Base-by-base conservation (phyloP, 176 grass and related monocot species). In the Poa annua region DNA sequence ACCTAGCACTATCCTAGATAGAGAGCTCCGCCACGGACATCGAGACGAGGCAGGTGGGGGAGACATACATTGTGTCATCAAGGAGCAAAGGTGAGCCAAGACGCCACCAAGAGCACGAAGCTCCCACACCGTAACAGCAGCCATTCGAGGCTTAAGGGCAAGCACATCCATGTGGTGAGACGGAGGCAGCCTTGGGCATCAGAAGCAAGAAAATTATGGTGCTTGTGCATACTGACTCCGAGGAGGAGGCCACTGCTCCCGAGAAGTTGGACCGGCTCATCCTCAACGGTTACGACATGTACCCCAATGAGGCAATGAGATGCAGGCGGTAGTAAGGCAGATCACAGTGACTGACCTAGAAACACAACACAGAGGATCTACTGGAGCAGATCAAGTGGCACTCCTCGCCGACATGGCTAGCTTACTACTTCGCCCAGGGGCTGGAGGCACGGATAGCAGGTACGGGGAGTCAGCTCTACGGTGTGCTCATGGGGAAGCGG, bases 401-500 rank as follows among this genome's bases (percentile, higher is more conserved):
- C 74, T 22, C 87, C 21, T 80, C 80, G 1, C 69, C 75, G 2
- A 69, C 47, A 10, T 84, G 87, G 48, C 55, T 92, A 69, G 90
- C 90, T 19, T 84, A 92, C 39, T 92, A 63, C 81, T 92, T 92
- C 41, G 34, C 86, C 25, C 76, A 89, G 4, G 90, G 90, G 39
- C 87, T 89, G 20, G 80, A 92, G 56, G 84, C 90, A 25, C 79
- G 87, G 50, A 25, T 87, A 36, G 80, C 56, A 10, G 87, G 87
- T 51, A 92, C 32, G 3, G 90, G 90, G 39, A 89, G 80, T 68
- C 57, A 81, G 9, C 39, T 87, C 11, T 92, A 89, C 45, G 80
- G 34, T n/a, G 66, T 76, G 17, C 69, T 89, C 11, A 61, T 87
- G 64, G 84, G 87, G 50, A 91, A 86, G 44, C 81, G 54, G 5